Conservation (phyloP, 371 early-diverging fungal genomes). For the Mortierella sp. region DNA sequence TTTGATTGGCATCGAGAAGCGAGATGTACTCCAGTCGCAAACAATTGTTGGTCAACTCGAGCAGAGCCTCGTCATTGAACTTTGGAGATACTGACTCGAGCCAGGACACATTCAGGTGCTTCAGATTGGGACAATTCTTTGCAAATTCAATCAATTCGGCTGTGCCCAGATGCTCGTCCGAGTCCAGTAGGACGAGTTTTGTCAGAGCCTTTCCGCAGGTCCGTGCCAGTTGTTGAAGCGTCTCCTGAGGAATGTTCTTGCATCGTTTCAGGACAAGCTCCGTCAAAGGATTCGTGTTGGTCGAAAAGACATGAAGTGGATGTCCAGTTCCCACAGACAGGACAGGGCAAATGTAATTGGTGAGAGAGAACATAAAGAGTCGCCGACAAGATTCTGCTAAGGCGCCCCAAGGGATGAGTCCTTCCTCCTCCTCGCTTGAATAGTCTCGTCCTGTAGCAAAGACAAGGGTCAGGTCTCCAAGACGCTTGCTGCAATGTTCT, state of each 20-base stretch:
- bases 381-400: conserved; percentile 53
- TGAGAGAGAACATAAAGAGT: conserved; percentile 42
- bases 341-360: conserved; percentile 49
- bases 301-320: conserved; percentile 44
- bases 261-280: conserved; percentile 49
- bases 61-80: conserved; percentile 47
- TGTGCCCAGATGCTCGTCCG: conserved; percentile 40
- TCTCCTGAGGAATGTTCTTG: conserved; percentile 51
- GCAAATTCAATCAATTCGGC: conserved; percentile 49
- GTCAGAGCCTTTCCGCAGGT: conserved; percentile 51
- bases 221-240: conserved; percentile 42
- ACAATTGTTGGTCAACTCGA: conserved; percentile 39
- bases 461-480: conserved; percentile 43
- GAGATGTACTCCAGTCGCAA: conserved; percentile 46
- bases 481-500: conserved; percentile 50
- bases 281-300: conserved; percentile 45
- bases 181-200: conserved; percentile 47
- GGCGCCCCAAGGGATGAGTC: conserved; percentile 45
- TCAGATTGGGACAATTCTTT: conserved; percentile 40
- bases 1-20: conserved; percentile 46
- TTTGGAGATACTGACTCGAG: conserved; percentile 42
- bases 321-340: conserved; percentile 37
- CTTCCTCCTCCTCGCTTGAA: conserved; percentile 48
- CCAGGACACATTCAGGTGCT: conserved; percentile 49
- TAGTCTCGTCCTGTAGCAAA: conserved; percentile 50